Conservation (phyloP, 208 protist genomes). For the Novymonas esmeraldas region DNA sequence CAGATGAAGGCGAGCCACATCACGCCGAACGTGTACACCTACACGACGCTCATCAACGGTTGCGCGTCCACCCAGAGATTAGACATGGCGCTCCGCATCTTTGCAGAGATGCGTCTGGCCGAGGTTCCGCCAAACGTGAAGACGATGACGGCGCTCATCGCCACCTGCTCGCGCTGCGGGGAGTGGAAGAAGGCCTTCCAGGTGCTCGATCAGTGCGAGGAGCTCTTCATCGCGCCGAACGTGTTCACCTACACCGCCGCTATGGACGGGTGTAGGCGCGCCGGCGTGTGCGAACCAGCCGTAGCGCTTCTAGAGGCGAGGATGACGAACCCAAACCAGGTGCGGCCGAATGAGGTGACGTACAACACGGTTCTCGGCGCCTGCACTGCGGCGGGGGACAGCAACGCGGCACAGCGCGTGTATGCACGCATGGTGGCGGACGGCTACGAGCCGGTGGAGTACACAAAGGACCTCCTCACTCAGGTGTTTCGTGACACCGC, state of each 20-base stretch:
- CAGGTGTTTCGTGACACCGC: slow-evolving; percentile 57
- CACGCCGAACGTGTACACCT: slow-evolving; percentile 90
- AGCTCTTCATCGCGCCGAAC: slow-evolving; percentile 82
- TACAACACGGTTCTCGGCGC: slow-evolving; percentile 85
- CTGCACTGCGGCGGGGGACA: slow-evolving; percentile 62
- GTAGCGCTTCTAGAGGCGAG: slow-evolving; percentile 52
- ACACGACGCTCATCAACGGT: slow-evolving; percentile 81
- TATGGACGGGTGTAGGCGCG: slow-evolving; percentile 86
- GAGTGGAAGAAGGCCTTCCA: slow-evolving; percentile 79
- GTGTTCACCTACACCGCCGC: slow-evolving; percentile 90
- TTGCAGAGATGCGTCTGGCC: slow-evolving; percentile 76
- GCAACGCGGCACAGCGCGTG: slow-evolving; percentile 53
- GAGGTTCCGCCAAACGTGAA: slow-evolving; percentile 82
- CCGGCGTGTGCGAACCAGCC: slow-evolving; percentile 66
- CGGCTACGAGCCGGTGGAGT: slow-evolving; percentile 73
- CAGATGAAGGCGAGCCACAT: slow-evolving; percentile 78
- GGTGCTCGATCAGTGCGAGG: slow-evolving; percentile 76
- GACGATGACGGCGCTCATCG: slow-evolving; percentile 78
- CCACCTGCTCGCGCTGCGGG: slow-evolving; percentile 55
- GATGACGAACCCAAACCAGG: slow-evolving; percentile 55
- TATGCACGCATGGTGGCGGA: slow-evolving; percentile 83
- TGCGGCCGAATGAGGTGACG: slow-evolving; percentile 85
- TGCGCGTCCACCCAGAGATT: slow-evolving; percentile 56
- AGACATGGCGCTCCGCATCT: slow-evolving; percentile 69
- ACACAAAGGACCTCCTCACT: slow-evolving; percentile 63